phyloP scores from a whole-genome alignment of 257 asterid genomes.

The Asclepias syriaca region DNA sequence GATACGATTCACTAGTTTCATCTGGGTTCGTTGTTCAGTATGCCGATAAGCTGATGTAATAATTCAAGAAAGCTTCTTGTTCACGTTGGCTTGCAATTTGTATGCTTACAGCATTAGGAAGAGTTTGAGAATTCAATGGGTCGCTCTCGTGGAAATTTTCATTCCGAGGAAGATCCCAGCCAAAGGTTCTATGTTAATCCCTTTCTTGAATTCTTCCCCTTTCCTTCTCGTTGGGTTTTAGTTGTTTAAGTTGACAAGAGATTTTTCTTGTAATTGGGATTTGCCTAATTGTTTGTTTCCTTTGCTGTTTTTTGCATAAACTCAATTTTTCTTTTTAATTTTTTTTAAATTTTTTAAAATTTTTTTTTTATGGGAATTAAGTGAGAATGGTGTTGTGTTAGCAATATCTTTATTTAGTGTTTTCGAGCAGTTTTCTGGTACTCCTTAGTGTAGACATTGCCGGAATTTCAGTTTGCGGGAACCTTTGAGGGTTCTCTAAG shows the following conservation, averaged over 20 bases:
- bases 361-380: too few species aligned
- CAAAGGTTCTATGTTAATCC: slow-evolving; percentile 49
- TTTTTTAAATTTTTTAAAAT: too few species aligned
- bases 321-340: neutral
- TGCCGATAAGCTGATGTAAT: neutral
- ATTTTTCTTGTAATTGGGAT: neutral
- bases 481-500: neutral
- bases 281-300: neutral
- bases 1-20: neutral
- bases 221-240: neutral
- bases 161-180: slow-evolving; percentile 73
- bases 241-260: neutral
- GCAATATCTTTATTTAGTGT: neutral
- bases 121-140: slow-evolving; percentile 54
- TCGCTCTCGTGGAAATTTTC: slow-evolving; percentile 81
- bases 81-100: neutral
- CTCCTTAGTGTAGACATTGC: neutral
- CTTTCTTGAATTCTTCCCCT: neutral
- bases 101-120: neutral
- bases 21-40: slow-evolving; percentile 5
- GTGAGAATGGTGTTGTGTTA: neutral
- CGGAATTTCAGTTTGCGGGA: neutral
- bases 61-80: neutral
- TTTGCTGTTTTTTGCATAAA: slow-evolving; percentile 9
- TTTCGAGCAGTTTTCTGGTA: too few species aligned